Base-by-base conservation (phyloP, 2,329 filamentous ascomycete species). In the Stemphylium beticola region DNA sequence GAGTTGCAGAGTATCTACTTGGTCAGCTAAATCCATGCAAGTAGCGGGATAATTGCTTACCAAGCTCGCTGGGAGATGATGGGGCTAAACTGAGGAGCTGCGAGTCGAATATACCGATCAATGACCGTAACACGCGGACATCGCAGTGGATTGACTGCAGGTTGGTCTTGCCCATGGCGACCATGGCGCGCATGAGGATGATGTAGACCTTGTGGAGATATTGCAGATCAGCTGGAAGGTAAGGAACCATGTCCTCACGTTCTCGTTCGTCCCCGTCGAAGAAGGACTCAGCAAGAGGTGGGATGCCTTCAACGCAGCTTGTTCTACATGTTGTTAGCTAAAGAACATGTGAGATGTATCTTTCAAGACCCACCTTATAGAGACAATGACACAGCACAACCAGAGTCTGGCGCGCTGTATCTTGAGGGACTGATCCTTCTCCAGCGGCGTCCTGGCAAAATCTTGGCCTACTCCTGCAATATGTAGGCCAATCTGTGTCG, bases 401-500 rank as follows among this genome's bases (percentile, higher is more conserved):
- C 75, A 77, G 18, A 77, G 52, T 48, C 64, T 72, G 6, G 72
- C 68, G 9, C 74, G 65, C n/a, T 69, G 69, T 0, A 75, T 54
- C 45, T 70, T 73, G 40, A 76, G 67, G 5, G 69, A 65, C 29
- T 71, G 65, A 22, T 73, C 67, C 44, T 74, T 73, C 55, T 73
- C 71, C 3, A 77, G 49, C 8, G 71, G 69, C 47, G 69, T 74
- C 29, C 75, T 66, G 3, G 68, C 72, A 55, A 78, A 78, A 48
- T 78, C 76, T 47, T 78, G 76, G 12, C 73, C 74, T 2, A 74
- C 67, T 9, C 74, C 74, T 7, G 68, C 63, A 15, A 77, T 70
- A 49, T 77, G 75, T 6, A 78, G 62, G 4, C 76, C 76, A 42
- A 76, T 76, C 51, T 77, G 75, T 12, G 75, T 77, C 15, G 76